phyloP scores from a whole-genome alignment of 2,329 filamentous ascomycete species.

The Leptographium flavum region DNA sequence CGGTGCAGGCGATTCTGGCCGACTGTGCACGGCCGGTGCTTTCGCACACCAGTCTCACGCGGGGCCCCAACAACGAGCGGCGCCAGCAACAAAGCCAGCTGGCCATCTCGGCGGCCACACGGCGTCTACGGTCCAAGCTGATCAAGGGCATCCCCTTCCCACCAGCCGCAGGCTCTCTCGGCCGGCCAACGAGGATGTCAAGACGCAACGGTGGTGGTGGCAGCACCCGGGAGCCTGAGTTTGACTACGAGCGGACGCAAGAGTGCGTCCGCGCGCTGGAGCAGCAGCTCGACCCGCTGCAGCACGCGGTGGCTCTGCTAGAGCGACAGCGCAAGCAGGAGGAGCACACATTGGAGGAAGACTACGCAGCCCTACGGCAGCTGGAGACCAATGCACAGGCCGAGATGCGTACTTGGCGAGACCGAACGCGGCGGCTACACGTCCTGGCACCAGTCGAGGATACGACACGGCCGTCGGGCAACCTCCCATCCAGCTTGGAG shows the following conservation, averaged over 20 bases:
- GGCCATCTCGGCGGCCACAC: constrained; percentile 39
- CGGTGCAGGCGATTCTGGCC: constrained; percentile 39
- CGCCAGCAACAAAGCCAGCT: constrained; percentile 38
- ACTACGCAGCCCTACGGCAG: constrained; percentile 34
- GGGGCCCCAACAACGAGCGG: constrained; percentile 15
- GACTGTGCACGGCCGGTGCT: constrained; percentile 49
- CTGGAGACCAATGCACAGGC: constrained; percentile 43
- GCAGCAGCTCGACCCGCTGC: constrained; percentile 42
- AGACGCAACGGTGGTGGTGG: constrained; percentile 17
- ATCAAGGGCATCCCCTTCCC: constrained; percentile 52
- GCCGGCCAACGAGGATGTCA: neutral
- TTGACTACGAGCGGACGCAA: constrained; percentile 52
- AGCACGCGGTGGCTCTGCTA: constrained; percentile 50
- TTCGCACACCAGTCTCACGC: constrained; percentile 34
- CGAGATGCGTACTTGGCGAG: constrained; percentile 35
- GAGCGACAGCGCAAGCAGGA: constrained; percentile 41
- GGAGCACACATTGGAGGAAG: constrained; percentile 38
- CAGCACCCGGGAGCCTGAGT: constrained; percentile 37
- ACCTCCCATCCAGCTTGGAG: neutral
- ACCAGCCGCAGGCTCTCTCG: constrained; percentile 19
- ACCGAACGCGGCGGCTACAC: constrained; percentile 34
- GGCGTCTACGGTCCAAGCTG: constrained; percentile 43
- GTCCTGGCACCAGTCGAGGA: constrained; percentile 27
- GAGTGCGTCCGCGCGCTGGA: constrained; percentile 43
- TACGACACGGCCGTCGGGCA: neutral